Evolutionary conservation across 371 early-diverging fungal genomes (phyloP).

Genomic region (Mortierella sp.): DNA sequence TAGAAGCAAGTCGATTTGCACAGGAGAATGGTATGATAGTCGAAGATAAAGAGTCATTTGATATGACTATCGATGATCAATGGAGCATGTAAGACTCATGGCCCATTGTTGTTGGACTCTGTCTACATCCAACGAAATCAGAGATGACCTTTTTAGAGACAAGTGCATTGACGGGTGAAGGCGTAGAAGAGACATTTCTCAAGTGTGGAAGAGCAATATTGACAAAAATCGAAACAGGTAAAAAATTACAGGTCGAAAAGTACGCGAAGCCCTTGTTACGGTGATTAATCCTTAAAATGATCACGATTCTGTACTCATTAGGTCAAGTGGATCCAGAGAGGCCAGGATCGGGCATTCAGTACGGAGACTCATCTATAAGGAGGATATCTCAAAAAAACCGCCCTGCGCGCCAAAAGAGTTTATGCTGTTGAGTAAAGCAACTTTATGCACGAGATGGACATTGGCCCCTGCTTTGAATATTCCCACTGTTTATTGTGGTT

Average conservation of each 20-base stretch:
- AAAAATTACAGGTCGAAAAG: neutral
- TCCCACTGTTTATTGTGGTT: too few relatives aligned
- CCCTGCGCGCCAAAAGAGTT: slow-evolving; percentile 62
- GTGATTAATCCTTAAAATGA: too few relatives aligned
- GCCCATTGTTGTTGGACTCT: neutral
- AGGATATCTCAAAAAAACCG: slow-evolving; percentile 71
- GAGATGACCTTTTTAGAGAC: slow-evolving; percentile 75
- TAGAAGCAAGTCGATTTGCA: slow-evolving; percentile 79
- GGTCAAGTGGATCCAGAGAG: slow-evolving; percentile 72
- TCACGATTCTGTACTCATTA: slow-evolving; percentile 4
- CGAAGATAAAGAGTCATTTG: neutral
- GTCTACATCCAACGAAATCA: slow-evolving; percentile 7
- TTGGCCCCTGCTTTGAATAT: too few relatives aligned
- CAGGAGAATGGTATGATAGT: slow-evolving; percentile 65
- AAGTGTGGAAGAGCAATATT: slow-evolving; percentile 71
- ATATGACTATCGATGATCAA: too few relatives aligned
- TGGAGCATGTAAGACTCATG: neutral
- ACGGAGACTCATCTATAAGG: slow-evolving; percentile 70
- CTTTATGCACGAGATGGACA: neutral
- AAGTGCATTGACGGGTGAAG: slow-evolving; percentile 70
- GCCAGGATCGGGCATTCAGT: slow-evolving; percentile 72
- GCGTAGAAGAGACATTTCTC: slow-evolving; percentile 71
- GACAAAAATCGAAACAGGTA: slow-evolving; percentile 72
- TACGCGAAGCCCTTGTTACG: too few relatives aligned
- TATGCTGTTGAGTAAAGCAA: slow-evolving; percentile 58